phyloP scores from a whole-genome alignment of 768 basidiomycete genomes.

The Rhodotorula kratochvilovae region DNA sequence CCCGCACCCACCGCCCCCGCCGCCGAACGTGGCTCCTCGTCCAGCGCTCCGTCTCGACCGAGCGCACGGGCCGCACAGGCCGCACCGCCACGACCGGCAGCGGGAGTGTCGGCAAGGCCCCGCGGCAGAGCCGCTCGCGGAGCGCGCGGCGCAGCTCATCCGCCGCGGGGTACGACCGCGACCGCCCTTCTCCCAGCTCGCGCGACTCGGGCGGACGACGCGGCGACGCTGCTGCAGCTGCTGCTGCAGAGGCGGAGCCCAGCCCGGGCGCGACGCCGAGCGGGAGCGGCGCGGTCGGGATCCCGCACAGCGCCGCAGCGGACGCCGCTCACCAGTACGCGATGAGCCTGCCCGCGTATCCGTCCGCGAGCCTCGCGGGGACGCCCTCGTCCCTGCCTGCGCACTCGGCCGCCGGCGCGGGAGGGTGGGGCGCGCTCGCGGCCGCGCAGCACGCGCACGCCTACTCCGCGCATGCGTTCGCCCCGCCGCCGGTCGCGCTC shows the following conservation, averaged over 20 bases:
- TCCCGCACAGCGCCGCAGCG: slow-evolving; percentile 56
- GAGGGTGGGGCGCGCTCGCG: background rate
- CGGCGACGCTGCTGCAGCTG: too few species aligned
- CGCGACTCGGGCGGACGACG: background rate
- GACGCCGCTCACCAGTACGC: slow-evolving; percentile 45
- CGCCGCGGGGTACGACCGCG: background rate
- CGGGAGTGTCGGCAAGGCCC: slow-evolving; percentile 20
- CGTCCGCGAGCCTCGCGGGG: slow-evolving; percentile 4
- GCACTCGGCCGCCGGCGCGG: slow-evolving; percentile 37
- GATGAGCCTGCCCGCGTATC: slow-evolving; percentile 14
- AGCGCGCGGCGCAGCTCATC: slow-evolving; percentile 12
- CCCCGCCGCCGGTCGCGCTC: slow-evolving; percentile 21
- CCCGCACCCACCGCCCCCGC: background rate
- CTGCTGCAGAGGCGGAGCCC: background rate
- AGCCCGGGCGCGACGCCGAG: background rate
- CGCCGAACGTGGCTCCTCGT: background rate
- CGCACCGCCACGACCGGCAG: background rate
- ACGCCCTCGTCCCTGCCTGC: slow-evolving; percentile 44
- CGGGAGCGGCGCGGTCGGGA: slow-evolving; percentile 53
- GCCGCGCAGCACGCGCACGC: background rate
- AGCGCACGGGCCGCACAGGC: background rate
- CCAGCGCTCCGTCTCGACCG: background rate
- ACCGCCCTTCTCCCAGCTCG: slow-evolving; percentile 5
- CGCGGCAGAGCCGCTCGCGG: slow-evolving; percentile 11
- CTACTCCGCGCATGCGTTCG: slow-evolving; percentile 27